Percentiles rank a stretch among this genome's conserved stretches.
phyloP scores from a whole-genome alignment of 352 stramenopile genomes.

The Globisporangium paroecandrum region DNA sequence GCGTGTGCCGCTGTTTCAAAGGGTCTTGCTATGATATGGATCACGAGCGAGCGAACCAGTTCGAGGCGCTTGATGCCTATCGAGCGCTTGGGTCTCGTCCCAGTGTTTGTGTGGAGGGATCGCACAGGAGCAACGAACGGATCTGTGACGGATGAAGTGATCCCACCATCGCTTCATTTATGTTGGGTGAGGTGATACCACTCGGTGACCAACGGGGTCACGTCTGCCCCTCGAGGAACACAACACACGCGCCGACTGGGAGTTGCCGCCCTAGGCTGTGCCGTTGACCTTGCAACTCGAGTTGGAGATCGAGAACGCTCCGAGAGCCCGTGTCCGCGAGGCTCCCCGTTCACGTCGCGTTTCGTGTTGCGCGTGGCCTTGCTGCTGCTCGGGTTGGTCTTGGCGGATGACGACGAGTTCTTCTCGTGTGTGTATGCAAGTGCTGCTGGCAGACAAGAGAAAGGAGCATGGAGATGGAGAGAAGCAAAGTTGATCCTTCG shows the following conservation, averaged over 20 bases:
- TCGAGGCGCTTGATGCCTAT: neutral
- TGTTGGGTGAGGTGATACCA: neutral
- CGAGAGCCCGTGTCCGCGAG: slow-evolving; percentile 52
- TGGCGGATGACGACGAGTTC: slow-evolving; percentile 48
- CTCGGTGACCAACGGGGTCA: slow-evolving; percentile 36
- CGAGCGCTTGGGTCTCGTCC: neutral
- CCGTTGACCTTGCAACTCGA: slow-evolving; percentile 65
- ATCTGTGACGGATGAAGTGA: neutral
- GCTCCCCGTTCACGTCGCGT: slow-evolving; percentile 48
- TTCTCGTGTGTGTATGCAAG: slow-evolving; percentile 20
- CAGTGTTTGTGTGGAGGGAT: neutral
- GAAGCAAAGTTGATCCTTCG: neutral
- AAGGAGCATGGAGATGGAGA: neutral
- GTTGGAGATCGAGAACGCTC: slow-evolving; percentile 61
- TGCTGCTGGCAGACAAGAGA: neutral
- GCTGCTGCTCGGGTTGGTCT: slow-evolving; percentile 32
- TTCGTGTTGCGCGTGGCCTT: slow-evolving; percentile 33
- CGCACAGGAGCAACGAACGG: neutral
- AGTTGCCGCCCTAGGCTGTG: slow-evolving; percentile 24
- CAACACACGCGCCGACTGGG: slow-evolving; percentile 33
- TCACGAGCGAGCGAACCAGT: neutral
- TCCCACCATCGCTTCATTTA: neutral
- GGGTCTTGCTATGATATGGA: neutral
- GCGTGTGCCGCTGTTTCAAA: neutral
- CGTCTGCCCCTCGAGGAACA: slow-evolving; percentile 69